Evolutionary conservation across 441 rosid genomes (phyloP), one percentile per base, ranked within the genome.

Genomic region (Manihot esculenta): DNA sequence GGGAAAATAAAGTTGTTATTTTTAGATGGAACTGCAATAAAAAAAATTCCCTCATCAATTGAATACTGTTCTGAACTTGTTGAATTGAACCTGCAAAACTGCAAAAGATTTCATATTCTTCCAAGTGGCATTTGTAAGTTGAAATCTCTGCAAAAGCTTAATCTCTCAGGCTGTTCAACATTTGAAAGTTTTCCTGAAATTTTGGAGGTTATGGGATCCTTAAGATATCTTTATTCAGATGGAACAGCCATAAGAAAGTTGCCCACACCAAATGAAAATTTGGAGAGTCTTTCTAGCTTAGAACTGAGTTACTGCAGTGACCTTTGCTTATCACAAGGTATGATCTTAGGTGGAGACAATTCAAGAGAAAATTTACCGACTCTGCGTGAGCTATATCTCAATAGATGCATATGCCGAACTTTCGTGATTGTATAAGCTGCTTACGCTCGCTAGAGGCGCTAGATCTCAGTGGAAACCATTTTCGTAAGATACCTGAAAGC

Each of bases 41-140:
- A 47, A 48, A 60, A 77, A 51, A 42, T 45, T 11, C 64, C 75
- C 27, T 48, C 49, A 1, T 64, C 65, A 23, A 72, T 72, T 0
- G 3, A 15, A 21, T 11, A 24, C 38, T 61, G n/a, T 27, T 10
- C 1, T 51, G 0, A 35, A 0, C 75, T 78, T 11, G 8, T 0
- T 26, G 2, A 3, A 20, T 26, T 79, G 18, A 10, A 3, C 17
- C 44, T 79, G 20, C 0, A 6, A 6, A 42, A 45, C 17, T 75
- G 71, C 74, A 57, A 9, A 21, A 58, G 17, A 55, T 44, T 76
- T 33, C 18, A 7, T 35, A 7, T 0, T 20, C 42, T 82, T 51
- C 77, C 79, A 1, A 20, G 57, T 27, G 20, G 53, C 23, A 59
- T 79, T 30, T 62, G 77, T 13, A 70, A 60, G 45, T 15, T 82